Evolutionary conservation across 1,284 basidiomycete species (phyloP).

Genomic region (Cryptococcus sp.): DNA sequence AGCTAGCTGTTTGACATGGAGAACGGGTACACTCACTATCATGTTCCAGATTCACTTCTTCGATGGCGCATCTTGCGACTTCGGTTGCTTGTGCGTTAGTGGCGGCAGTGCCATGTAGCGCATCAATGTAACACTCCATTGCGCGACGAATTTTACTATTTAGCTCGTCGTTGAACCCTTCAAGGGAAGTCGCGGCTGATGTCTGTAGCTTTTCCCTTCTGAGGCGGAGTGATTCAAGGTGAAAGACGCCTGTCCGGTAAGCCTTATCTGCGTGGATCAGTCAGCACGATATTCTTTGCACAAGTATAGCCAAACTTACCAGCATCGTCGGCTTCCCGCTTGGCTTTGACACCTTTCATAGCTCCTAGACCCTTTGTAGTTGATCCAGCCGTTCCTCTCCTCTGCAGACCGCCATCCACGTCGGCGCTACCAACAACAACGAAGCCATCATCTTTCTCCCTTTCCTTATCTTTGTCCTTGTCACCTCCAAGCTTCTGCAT

Average conservation of each 20-base stretch:
- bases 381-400: conserved; percentile 13
- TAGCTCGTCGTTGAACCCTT: conserved; percentile 75
- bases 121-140: conserved; percentile 72
- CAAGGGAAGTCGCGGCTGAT: conserved; percentile 77
- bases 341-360: conserved; percentile 72
- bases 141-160: conserved; percentile 65
- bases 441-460: conserved; percentile 21
- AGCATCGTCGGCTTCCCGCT: conserved; percentile 88
- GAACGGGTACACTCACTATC: conserved; percentile 62
- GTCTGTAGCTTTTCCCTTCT: conserved; percentile 78
- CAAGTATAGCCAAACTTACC: conserved; percentile 56
- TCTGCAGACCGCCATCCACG: conserved; percentile 13
- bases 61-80: conserved; percentile 56
- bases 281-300: not conserved
- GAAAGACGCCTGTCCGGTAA: conserved; percentile 87
- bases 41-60: conserved; percentile 67
- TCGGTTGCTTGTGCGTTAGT: conserved; percentile 61
- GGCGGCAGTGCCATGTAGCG: conserved; percentile 58
- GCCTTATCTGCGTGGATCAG: conserved; percentile 67
- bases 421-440: conserved; percentile 16
- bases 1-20: not conserved
- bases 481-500: conserved; percentile 49
- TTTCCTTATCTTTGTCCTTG: conserved; percentile 34
- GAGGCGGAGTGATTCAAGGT: conserved; percentile 87
- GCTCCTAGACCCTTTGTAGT: conserved; percentile 49